Evolutionary conservation across 139 green algal genomes (phyloP), one percentile per base, ranked within the genome.

Genomic region (Edaphochlamys debaryana): DNA sequence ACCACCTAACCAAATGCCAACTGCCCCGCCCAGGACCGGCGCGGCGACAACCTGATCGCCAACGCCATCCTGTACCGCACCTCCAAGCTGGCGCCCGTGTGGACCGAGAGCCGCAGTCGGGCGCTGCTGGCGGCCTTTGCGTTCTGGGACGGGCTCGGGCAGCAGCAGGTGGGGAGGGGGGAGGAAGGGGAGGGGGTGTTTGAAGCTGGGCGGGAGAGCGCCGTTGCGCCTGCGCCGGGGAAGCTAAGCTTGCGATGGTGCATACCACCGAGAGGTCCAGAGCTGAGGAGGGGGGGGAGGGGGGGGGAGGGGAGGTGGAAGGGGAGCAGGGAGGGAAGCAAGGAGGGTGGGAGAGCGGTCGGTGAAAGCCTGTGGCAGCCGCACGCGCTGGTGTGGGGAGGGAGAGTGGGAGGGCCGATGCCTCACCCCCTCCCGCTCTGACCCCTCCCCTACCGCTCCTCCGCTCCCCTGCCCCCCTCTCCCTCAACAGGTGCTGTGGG

Each of bases 41-140:
- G 60, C 29, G 60, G 75, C 41, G 77, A 83, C 40, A 25, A 27
- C 34, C 11, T 67, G 32, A 75, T 83, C 41, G 41, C 42, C 36
- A 75, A 75, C 36, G 77, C 77, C 42, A 45, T 83, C 48, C 64
- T 83, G 29, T 83, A 41, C 20, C 77, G 77, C 6, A 25, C 64
- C 27, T 42, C 52, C 45, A 83, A 74, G 77, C 45, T 83, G 45
- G 34, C 34, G 23, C 81, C 70, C 38, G 66, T 82, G 37, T 94
- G 90, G 90, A 64, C 54, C 41, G 90, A 94, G 69, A 79, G 89
- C 69, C 79, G 90, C 38, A 91, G 68, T 69, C 56, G 90, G 4
- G 91, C 82, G 34, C 67, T 93, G 64, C 80, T 93, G 63, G 78
- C 70, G 30, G 80, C 70, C 60, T 84, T 94, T 36, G 64, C 37